These are phyloP conservation scores for Strigomonas oncopelti DNA, from an alignment of 208 protist species.

Conservation along the genomic window DNA sequence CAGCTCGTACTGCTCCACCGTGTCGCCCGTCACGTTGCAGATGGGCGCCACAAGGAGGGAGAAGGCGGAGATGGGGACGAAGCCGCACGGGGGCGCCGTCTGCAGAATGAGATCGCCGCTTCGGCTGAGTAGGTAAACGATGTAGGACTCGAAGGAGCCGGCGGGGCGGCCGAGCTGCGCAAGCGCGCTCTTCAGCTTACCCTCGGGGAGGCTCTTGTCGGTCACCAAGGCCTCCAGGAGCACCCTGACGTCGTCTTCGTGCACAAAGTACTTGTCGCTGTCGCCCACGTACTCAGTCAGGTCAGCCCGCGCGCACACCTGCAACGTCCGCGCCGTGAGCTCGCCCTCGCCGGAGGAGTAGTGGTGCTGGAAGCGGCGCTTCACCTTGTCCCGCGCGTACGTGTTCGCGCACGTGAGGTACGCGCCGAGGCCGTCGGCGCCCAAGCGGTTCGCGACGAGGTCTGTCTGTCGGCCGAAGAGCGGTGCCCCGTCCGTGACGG, in stretches of 20 bases:
- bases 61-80: constrained; percentile 48
- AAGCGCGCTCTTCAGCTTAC: constrained; percentile 44
- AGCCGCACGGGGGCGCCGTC: constrained; percentile 45
- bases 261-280: constrained; percentile 86
- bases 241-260: constrained; percentile 63
- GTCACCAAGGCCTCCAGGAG: constrained; percentile 54
- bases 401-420: constrained; percentile 56
- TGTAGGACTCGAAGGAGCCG: constrained; percentile 50
- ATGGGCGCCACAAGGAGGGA: constrained; percentile 70
- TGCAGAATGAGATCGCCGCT: constrained; percentile 27
- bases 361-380: constrained; percentile 50
- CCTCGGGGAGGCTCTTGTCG: constrained; percentile 61
- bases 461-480: constrained; percentile 39
- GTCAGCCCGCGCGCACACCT: constrained; percentile 52
- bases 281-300: constrained; percentile 53
- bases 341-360: constrained; percentile 52
- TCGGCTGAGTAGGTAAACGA: constrained; percentile 37
- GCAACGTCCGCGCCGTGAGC: constrained; percentile 42
- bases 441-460: constrained; percentile 28
- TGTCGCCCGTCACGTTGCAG: constrained; percentile 81
- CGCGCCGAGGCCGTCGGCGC: constrained; percentile 20
- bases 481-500: constrained; percentile 58
- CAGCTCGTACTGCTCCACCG: constrained; percentile 80
- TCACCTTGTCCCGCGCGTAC: constrained; percentile 55
- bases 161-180: constrained; percentile 50